Base-by-base conservation (phyloP, 2,329 filamentous ascomycete species). In the Fusarium miscanthi region DNA sequence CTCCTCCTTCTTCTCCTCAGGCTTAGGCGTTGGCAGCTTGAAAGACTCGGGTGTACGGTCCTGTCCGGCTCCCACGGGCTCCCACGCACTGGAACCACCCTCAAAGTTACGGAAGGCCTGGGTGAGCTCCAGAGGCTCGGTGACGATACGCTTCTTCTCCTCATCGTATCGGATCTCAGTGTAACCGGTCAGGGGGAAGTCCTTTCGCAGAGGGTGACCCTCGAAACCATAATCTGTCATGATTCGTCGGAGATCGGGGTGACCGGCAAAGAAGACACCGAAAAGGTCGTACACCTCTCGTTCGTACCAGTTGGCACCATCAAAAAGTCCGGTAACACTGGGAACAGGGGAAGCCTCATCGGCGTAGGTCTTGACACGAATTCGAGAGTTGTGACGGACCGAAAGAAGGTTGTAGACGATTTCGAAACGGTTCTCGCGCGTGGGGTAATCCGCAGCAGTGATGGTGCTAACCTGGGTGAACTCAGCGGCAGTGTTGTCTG, bases 191-290 rank as follows among this genome's bases (percentile, higher is more conserved):
- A 99, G 85, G 27, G 96, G 96, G 86, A 99, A 99, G 82, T 99
- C 96, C 87, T 99, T 99, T 80, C 97, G 90, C 81, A 99, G 86
- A 45, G 96, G 96, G 85, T 99, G 96, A 59, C 96, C 96, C 82
- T 99, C 97, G 80, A 99, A 99, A 59, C 96, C 96, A 83, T 99
- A 99, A 83, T 99, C 96, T 74, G 96, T 99, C 95, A 99, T 97
- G 85, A 99, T 98, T 77, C 96, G 91, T 82, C 96, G 91, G 77
- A 99, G 87, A 85, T 99, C 97, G 42, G 96, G 96, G 86, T 99
- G 96, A 70, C 92, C 94, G 60, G 92, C 88, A 84, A 99, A 99
- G 88, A 98, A 98, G 75, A 99, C 94, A 73, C 96, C 96, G 80
- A 97, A 99, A 79, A 99, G 84, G 83, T 99, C 96, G 85, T 98